These are phyloP conservation scores for Amylocystis lapponica DNA, from an alignment of 768 basidiomycete genomes.

Conservation along the genomic window DNA sequence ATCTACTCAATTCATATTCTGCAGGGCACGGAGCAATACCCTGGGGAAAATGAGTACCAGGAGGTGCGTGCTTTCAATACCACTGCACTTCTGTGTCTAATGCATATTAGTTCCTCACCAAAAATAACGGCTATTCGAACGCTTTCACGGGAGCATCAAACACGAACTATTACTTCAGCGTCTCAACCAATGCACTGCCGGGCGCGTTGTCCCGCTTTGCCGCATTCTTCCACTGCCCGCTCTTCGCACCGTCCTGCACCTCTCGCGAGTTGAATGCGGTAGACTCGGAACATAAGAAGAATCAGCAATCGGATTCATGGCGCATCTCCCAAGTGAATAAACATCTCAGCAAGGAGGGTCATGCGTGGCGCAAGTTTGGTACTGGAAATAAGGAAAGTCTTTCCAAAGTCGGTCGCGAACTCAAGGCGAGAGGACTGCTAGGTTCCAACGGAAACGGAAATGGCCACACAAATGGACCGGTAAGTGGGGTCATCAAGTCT, in stretches of 20 bases:
- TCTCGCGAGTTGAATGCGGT: slow-evolving; percentile 91
- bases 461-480: too few species aligned
- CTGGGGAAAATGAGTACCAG: slow-evolving; percentile 91
- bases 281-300: slow-evolving; percentile 96
- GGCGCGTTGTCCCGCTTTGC: slow-evolving; percentile 75
- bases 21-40: slow-evolving; percentile 79
- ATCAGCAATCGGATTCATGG: slow-evolving; percentile 86
- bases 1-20: neutral
- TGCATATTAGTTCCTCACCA: slow-evolving; percentile 61
- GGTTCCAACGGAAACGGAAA: too few species aligned
- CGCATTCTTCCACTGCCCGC: slow-evolving; percentile 88
- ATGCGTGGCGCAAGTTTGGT: slow-evolving; percentile 90
- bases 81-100: slow-evolving; percentile 7
- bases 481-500: slow-evolving; percentile 23
- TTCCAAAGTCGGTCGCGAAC: slow-evolving; percentile 51
- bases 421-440: slow-evolving; percentile 45
- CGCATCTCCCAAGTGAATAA: slow-evolving; percentile 95
- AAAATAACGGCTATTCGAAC: slow-evolving; percentile 84
- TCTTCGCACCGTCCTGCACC: slow-evolving; percentile 83
- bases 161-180: slow-evolving; percentile 84
- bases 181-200: slow-evolving; percentile 54
- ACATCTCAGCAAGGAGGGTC: slow-evolving; percentile 68
- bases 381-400: slow-evolving; percentile 78
- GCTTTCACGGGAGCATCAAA: slow-evolving; percentile 90
- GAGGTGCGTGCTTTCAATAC: slow-evolving; percentile 37